Conservation (phyloP, 768 basidiomycete genomes). For the Nidularia pulvinata region DNA sequence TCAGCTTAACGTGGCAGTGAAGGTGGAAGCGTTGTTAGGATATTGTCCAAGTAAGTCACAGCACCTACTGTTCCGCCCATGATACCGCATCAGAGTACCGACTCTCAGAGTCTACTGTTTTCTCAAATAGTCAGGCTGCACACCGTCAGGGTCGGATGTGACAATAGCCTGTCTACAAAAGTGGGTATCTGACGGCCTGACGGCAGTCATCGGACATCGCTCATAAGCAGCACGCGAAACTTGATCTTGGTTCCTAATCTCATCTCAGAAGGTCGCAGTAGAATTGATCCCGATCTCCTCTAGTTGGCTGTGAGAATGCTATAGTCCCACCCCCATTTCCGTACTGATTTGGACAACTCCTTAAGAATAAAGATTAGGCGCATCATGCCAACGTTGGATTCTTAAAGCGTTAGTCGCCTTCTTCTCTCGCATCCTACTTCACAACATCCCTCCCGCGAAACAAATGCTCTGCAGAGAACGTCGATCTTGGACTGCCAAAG, state of each 20-base stretch:
- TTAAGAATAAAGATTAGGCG: slow-evolving; percentile 20
- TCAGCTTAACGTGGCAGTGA: no score
- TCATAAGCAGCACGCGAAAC: background rate
- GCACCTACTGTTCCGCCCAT: no score
- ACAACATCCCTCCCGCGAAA: slow-evolving; percentile 7
- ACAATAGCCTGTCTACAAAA: no score
- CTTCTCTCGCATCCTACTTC: slow-evolving; percentile 14
- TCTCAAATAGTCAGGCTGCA: no score
- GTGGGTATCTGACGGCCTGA: no score
- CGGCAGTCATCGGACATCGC: slow-evolving; percentile 18
- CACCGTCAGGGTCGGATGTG: no score
- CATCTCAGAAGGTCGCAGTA: slow-evolving; percentile 9
- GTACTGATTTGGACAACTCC: slow-evolving; percentile 10
- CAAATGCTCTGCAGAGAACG: slow-evolving; percentile 44
- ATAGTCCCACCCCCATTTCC: slow-evolving; percentile 24
- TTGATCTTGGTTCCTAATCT: slow-evolving; percentile 23
- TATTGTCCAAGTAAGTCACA: no score
- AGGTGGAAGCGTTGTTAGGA: no score
- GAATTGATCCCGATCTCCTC: slow-evolving; percentile 30
- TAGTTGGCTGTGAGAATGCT: slow-evolving; percentile 18
- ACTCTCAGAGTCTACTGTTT: no score
- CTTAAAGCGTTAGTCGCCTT: slow-evolving; percentile 8
- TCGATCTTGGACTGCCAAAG: slow-evolving; percentile 50
- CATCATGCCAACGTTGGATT: slow-evolving; percentile 19
- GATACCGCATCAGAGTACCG: no score